Base-by-base conservation (phyloP, 176 grass and related monocot genomes). In the Hyparrhenia diplandra region DNA sequence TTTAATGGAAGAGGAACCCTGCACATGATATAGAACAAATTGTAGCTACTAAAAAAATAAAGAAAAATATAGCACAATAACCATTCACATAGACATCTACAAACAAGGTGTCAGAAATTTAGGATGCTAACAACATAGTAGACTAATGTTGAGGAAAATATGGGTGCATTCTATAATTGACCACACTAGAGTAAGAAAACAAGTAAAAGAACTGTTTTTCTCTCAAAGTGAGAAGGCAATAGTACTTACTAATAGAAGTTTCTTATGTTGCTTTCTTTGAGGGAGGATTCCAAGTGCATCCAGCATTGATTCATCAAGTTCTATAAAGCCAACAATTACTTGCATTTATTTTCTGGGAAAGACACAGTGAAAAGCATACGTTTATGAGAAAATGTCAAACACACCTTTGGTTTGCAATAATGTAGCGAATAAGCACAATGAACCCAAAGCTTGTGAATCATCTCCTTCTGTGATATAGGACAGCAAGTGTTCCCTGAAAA, bases 181-280 rank as follows among this genome's bases (percentile, higher is more conserved):
- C 52, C 65, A 69, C 25, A 43, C 67, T 24, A 80, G 54, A 90
- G 42, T 8, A 87, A 80, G 45, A 18, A 75, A 77, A 25, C 65
- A 62, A 43, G 10, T 76, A 62, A 73, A 46, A 42, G 2, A 80
- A 80, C 13, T 54, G 42, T 31, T 80, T 20, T 79, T 84, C 43
- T 41, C 83, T 47, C 57, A 8, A 72, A 84, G 70, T 70, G 35
- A 49, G 17, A 72, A 84, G 70, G 74, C n/a, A 49, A 70, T 52
- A 57, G 55, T 46, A 82, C 93, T 92, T 79, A 99, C 97, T 32
- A 99, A 87, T 65, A 99, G 68, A 80, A 99, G 89, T 83, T 96
- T 99, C 81, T 99, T 99, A 67, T 99, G 97, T 46, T 96, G 93
- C 87, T 96, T 99, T 90, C 97, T 92, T 88, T 96, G 97, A 87